Conservation (phyloP, 345 rosid genomes). For the Balakata baccata region DNA sequence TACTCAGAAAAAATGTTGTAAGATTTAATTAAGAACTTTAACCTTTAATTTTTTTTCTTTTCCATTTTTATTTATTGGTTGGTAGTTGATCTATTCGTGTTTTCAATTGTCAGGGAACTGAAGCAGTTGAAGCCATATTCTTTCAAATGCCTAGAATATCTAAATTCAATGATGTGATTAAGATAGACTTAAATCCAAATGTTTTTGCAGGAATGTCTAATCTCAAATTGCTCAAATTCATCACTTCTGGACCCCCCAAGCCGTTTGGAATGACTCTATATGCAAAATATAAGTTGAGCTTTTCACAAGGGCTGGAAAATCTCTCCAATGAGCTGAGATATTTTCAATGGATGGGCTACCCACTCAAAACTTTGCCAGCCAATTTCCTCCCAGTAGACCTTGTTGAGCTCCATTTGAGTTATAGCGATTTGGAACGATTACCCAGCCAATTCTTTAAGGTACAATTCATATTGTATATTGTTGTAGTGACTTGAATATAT, state of each 20-base stretch:
- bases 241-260: too few relatives aligned
- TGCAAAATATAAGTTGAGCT: background rate
- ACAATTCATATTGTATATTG: background rate
- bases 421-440: conserved; percentile 2
- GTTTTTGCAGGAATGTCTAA: background rate
- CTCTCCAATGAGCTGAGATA: conserved; percentile 8
- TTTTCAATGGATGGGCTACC: conserved; percentile 11
- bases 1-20: background rate
- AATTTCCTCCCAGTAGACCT: conserved; percentile 10
- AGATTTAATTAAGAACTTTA: background rate
- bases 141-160: background rate
- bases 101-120: conserved; percentile 5
- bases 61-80: background rate
- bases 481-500: background rate
- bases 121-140: conserved; percentile 5
- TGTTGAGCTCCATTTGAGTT: conserved; percentile 3
- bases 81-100: background rate
- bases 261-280: too few relatives aligned
- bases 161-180: too few relatives aligned
- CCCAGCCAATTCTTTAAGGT: background rate
- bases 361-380: conserved; percentile 9
- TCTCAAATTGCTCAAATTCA: conserved; percentile 6
- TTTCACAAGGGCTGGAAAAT: conserved; percentile 8
- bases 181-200: conserved; percentile 4
- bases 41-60: background rate